Base-by-base conservation (phyloP, 78 protist genomes). In the Cavenderia fasciculata region DNA sequence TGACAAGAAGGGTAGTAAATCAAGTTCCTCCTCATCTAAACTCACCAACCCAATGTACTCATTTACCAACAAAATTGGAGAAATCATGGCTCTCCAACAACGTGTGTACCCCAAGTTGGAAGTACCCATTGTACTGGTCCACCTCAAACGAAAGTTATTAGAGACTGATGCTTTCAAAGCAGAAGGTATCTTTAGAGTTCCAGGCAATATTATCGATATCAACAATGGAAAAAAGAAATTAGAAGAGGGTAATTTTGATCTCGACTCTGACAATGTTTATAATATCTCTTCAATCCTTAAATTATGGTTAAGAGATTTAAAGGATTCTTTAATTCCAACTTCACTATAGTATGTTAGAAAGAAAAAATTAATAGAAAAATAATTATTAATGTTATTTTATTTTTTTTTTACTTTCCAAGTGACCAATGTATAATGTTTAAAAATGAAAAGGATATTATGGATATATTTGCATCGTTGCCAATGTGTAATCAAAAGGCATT, bases 171-270 rank as follows among this genome's bases (percentile, higher is more conserved):
- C 61, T 1, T 82, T 23, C 36, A 47, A 49, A 16, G 68, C 90
- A 10, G 77, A 82, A 23, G 90, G 90, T 14, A 56, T 82, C 10
- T 82, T 82, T 16, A 65, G 90, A 31, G 90, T 82, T 2, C 90
- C 90, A 7, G 73, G 74, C 23, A 68, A 69, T 57, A 54, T 82
- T 0, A 46, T 82, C 0, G 90, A 82, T 57, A 82, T 82, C 44
- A 69, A 82, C 40, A 21, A 19, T 2, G 2, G 36, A 0, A 82
- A 82, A n/a, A 82, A 82, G 36, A 29, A 66, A 69, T 44, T 82
- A 21, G 66, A 68, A 31, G 90, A 82, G 2, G 66, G 56, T 11
- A 82, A 68, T 34, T 82, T 51, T 57, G 90, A 82, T 29, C 19
- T 82, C 19, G 6, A 29, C 19, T 31, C 18, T 29, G 90, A 82